Base-by-base conservation (phyloP, 768 basidiomycete species). In the Suillus weaverae region DNA sequence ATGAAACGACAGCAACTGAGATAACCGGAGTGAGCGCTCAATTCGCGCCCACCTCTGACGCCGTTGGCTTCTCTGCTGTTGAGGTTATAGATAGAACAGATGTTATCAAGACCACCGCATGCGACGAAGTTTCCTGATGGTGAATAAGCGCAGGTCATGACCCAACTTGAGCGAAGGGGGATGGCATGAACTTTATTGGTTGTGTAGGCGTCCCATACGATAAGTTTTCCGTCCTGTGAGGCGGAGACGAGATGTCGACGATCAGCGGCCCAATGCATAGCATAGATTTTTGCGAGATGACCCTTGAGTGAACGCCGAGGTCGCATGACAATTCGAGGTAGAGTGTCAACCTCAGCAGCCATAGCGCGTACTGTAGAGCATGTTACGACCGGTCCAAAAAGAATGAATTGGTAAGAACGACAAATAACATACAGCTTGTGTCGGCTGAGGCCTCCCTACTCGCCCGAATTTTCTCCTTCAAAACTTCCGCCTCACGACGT, bases 151-250 rank as follows among this genome's bases (percentile, higher is more conserved):
- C 97, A 99, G 60, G 97, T 99, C 97, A 99, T 99, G 80, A 99
- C 97, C 97, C 97, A 99, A 74, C 93, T 95, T 54, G 95, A 97
- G 61, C 97, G 90, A 55, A 99, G 83, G 60, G 97, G 97, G 76
- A 99, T 99, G 70, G 97, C 97, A 74, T 99, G 97, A 66, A 99
- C 97, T 83, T 99, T 99, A 86, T 99, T 99, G 64, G 96, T 97
- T n/a, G 97, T 99, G 80, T 99, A 99, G 60, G 97, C 97, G 78
- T 99, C 97, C 97, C 97, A 99, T 62, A 99, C 97, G 75, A 99
- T 99, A 65, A 99, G 87, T 79, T 99, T 99, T 61, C 97, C 97
- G 75, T 99, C 97, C 77, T 99, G 97, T 3, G 97, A 99, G n/a
- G 97, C 97, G 18, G 97, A 99, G 41, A 99, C 97, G 66, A 99